Conservation (phyloP, 2,329 filamentous ascomycete genomes). For the Aureobasidium sp. region DNA sequence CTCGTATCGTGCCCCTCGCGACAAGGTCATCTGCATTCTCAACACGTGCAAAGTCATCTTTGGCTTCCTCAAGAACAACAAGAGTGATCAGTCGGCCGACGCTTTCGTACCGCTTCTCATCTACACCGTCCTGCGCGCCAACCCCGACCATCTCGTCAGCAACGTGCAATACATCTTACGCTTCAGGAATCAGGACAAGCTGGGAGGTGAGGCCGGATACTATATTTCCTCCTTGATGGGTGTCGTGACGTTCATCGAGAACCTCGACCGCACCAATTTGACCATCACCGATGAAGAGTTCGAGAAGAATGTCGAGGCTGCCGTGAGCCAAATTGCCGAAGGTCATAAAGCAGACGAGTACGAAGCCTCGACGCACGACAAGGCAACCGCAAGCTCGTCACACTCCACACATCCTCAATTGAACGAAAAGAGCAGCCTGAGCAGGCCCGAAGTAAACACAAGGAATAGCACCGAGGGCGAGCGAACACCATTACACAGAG, state of each 20-base stretch:
- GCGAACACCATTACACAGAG: constrained; percentile 50
- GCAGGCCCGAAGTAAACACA: constrained; percentile 52
- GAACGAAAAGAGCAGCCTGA: constrained; percentile 45
- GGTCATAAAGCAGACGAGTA: constrained; percentile 61
- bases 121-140: constrained; percentile 89
- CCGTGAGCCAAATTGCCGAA: constrained; percentile 91
- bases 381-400: constrained; percentile 27
- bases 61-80: constrained; percentile 83
- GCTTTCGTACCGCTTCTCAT: constrained; percentile 93
- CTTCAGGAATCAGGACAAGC: constrained; percentile 94
- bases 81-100: constrained; percentile 90
- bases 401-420: constrained; percentile 23
- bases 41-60: constrained; percentile 99
- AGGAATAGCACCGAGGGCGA: constrained; percentile 55
- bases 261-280: constrained; percentile 84
- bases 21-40: constrained; percentile 96
- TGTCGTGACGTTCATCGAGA: constrained; percentile 93
- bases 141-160: constrained; percentile 90
- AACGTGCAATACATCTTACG: constrained; percentile 97
- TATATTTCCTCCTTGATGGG: constrained; percentile 95
- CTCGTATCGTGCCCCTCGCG: constrained; percentile 89
- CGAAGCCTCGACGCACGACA: constrained; percentile 25
- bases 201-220: constrained; percentile 95
- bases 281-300: constrained; percentile 95
- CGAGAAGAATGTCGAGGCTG: constrained; percentile 90